Base-by-base conservation (phyloP, 805 yeast species). In the Yamadazyma olivae region DNA sequence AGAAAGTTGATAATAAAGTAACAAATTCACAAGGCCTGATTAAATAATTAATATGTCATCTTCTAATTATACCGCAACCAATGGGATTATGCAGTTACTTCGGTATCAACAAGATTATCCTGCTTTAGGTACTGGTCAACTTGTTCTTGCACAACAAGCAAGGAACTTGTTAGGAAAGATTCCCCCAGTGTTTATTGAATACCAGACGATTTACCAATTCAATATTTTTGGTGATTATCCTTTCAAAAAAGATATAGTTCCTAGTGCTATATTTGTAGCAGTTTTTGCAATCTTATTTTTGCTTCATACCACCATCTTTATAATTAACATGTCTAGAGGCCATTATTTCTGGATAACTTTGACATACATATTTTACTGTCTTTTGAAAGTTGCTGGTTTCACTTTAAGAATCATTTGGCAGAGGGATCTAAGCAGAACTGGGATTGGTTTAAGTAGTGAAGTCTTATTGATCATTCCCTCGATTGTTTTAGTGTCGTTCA, bases 221-320 rank as follows among this genome's bases (percentile, higher is more conserved):
- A 61, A 75, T 6, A 51, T 79, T 23, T 81, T 81, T 59, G 90
- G 90, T 10, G 76, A 76, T 8, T 83, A 81, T 49, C 86, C 88
- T 3, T 47, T 50, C 23, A 17, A 32, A 8, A 39, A 49, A 10
- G 91, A 83, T 55, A 53, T 67, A 9, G 86, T 77, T 1, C 89
- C 89, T 3, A 61, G 73, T 38, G 75, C 76, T 2, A 54, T 83
- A 0, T 81, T 82, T 45, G 51, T 70, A 3, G 84, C 73, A 0
- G 58, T 74, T 1, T 83, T 78, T 44, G 54, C 61, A 10, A 40
- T 81, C 3, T 46, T 83, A 23, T 48, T 64, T 29, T n/a, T 76
- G 2, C 70, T 70, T 0, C 81, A 79, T 45, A 35, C 65, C 4
- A 45, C 43, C 17, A 62, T 83, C 12, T 81, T 77, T 49, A 20